These are phyloP conservation scores for Spathaspora passalidarum DNA, from an alignment of 805 yeast species.

Conservation along the genomic window DNA sequence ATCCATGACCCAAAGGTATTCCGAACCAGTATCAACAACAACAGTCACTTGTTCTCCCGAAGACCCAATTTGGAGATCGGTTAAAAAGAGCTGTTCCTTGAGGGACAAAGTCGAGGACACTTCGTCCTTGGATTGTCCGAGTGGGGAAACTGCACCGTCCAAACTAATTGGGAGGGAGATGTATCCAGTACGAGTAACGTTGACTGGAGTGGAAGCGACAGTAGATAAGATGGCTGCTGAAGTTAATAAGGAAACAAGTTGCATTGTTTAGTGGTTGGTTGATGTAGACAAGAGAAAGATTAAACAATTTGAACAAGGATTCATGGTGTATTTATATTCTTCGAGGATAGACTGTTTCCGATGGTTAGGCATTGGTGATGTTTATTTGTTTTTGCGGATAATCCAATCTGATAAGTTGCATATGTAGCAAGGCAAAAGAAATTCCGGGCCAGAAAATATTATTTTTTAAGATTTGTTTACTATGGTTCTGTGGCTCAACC, in stretches of 20 bases:
- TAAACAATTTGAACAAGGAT: not conserved
- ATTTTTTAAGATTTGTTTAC: too few relatives aligned
- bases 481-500: too few relatives aligned
- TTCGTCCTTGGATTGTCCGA: not conserved
- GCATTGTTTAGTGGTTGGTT: not conserved
- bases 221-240: not conserved
- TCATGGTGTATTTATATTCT: not conserved
- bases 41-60: constrained; percentile 23
- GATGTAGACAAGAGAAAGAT: not conserved
- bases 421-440: too few relatives aligned
- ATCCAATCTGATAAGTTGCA: too few relatives aligned
- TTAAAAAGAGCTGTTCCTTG: constrained; percentile 3
- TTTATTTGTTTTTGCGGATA: too few relatives aligned
- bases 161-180: not conserved
- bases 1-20: constrained; percentile 38
- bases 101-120: not conserved
- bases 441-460: too few relatives aligned
- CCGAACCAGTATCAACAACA: constrained; percentile 40
- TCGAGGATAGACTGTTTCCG: too few relatives aligned
- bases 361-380: too few relatives aligned
- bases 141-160: not conserved
- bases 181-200: not conserved
- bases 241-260: not conserved
- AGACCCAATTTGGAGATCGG: constrained; percentile 26
- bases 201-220: not conserved